These are phyloP conservation scores for Patellifolia procumbens DNA, from an alignment of 179 eudicot genomes.

Conservation along the genomic window DNA sequence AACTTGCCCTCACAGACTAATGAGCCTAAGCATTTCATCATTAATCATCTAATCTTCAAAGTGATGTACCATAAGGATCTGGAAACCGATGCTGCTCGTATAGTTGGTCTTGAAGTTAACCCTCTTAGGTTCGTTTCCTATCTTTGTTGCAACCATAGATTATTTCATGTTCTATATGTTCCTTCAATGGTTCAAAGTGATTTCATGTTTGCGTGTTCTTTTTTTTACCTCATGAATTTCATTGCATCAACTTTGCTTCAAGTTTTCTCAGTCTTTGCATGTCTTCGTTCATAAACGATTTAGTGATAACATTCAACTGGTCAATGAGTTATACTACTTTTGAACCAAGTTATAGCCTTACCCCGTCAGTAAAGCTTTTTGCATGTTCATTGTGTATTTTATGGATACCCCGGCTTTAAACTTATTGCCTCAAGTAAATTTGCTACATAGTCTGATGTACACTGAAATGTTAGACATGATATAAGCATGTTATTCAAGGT, in stretches of 20 bases:
- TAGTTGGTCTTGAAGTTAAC: constrained; percentile 52
- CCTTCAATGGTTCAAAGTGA: neutral
- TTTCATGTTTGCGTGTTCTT: neutral
- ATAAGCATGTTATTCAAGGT: neutral
- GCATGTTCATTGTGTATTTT: neutral
- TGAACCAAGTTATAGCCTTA: neutral
- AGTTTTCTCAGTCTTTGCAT: neutral
- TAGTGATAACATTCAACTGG: neutral
- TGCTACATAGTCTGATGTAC: neutral
- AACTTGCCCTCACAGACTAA: constrained; percentile 36
- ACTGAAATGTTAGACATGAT: neutral
- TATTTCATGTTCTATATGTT: neutral
- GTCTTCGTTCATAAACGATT: neutral
- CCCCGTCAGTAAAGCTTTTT: neutral
- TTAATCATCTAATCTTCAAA: constrained; percentile 51
- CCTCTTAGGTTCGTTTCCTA: constrained; percentile 42
- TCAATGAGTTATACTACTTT: neutral
- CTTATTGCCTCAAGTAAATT: neutral
- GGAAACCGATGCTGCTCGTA: constrained; percentile 48
- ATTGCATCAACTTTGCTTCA: neutral
- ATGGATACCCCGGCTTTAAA: neutral
- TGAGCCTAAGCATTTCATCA: constrained; percentile 46
- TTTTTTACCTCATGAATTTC: neutral
- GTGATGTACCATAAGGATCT: constrained; percentile 55
- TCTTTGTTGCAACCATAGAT: constrained; percentile 2